phyloP scores from a whole-genome alignment of 2,329 filamentous ascomycete species.

The Colletotrichum horii region DNA sequence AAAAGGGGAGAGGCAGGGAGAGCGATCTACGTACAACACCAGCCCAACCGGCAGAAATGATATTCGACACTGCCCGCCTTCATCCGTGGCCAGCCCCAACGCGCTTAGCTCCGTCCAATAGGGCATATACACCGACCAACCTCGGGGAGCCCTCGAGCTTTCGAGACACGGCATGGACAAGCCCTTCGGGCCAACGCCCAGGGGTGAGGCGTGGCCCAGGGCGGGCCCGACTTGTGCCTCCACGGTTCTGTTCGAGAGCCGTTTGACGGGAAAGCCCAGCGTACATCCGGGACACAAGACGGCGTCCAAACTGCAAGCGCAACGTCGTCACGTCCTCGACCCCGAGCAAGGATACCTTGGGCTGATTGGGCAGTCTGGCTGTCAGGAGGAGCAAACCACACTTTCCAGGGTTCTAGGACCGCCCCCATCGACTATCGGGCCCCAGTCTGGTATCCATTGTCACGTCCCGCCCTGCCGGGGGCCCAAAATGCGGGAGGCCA shows the following conservation, averaged over 20 bases:
- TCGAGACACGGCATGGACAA: conserved; percentile 3
- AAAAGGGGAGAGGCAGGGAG: not conserved
- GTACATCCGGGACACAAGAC: not conserved
- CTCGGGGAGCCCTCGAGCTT: not conserved
- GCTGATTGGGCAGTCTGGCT: not conserved
- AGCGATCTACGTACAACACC: not conserved
- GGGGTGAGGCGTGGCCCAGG: conserved; percentile 12
- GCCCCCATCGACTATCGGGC: not conserved
- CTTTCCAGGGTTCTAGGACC: not conserved
- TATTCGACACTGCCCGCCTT: conserved; percentile 19
- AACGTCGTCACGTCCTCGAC: conserved; percentile 9
- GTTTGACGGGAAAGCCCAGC: conserved; percentile 10
- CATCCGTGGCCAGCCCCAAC: conserved; percentile 14
- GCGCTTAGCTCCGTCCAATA: conserved; percentile 18
- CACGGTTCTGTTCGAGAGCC: not conserved
- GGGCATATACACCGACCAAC: conserved; percentile 10
- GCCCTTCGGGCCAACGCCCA: not conserved
- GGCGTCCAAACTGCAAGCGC: conserved; percentile 2
- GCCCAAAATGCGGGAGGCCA: conserved; percentile 13
- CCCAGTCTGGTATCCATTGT: not conserved
- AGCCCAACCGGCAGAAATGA: conserved; percentile 21
- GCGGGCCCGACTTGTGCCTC: conserved; percentile 1
- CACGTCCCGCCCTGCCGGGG: conserved; percentile 2
- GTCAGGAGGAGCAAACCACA: conserved; percentile 4
- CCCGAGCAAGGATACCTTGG: not conserved